Evolutionary conservation across 305 asterid genomes (phyloP).

Genomic region (Ilex paraguariensis): DNA sequence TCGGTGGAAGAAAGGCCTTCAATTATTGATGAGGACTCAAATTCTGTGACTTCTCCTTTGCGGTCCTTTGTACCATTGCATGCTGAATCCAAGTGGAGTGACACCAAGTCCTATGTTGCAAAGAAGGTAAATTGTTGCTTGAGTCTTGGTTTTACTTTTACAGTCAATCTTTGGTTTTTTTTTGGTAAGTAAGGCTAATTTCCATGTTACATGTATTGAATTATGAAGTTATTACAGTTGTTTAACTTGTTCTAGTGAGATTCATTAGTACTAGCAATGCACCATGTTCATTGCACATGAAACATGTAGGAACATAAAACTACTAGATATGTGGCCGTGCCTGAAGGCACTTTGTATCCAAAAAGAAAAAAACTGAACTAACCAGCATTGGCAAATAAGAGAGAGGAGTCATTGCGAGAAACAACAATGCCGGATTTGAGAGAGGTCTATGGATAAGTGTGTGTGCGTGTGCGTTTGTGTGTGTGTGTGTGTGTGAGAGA

Average conservation of each 20-base stretch:
- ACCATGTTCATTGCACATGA: conserved; percentile 1
- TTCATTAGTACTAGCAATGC: neutral
- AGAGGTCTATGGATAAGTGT: too few relatives aligned
- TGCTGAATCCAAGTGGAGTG: conserved; percentile 76
- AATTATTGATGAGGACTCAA: conserved; percentile 46
- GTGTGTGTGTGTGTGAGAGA: too few relatives aligned
- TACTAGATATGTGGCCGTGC: too few relatives aligned
- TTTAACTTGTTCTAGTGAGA: conserved; percentile 6
- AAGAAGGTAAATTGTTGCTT: conserved; percentile 54
- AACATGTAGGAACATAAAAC: too few relatives aligned
- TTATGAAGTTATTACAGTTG: conserved; percentile 10
- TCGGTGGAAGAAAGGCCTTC: conserved; percentile 44
- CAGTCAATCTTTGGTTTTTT: conserved; percentile 4
- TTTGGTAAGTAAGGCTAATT: neutral
- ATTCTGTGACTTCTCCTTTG: conserved; percentile 29
- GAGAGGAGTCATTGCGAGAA: too few relatives aligned
- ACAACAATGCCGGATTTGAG: too few relatives aligned
- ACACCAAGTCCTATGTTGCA: conserved; percentile 58
- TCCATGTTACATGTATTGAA: conserved; percentile 4
- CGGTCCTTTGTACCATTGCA: conserved; percentile 30
- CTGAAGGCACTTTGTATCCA: too few relatives aligned
- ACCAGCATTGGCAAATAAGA: too few relatives aligned
- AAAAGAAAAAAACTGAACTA: too few relatives aligned
- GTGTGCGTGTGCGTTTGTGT: too few relatives aligned
- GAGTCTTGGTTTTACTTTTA: neutral